Conservation (phyloP, 2,329 filamentous ascomycete genomes). For the Phyllosticta ampelicida region DNA sequence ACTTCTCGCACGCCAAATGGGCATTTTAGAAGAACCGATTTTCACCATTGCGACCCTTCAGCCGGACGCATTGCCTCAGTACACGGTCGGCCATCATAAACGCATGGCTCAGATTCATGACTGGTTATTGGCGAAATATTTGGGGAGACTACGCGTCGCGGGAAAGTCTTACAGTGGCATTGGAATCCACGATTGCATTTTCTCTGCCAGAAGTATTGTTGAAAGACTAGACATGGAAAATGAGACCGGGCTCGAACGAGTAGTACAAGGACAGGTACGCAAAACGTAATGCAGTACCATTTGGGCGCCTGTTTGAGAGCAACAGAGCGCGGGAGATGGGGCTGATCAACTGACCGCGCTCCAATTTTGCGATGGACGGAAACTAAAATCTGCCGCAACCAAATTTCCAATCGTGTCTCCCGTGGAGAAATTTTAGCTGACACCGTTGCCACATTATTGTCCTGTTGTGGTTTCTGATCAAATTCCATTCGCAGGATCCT, state of each 20-base stretch:
- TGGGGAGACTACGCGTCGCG: slow-evolving; percentile 53
- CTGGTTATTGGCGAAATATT: slow-evolving; percentile 46
- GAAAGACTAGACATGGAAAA: neutral
- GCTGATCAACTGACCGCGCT: no score
- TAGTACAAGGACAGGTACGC: neutral
- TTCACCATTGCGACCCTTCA: slow-evolving; percentile 51
- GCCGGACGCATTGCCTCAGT: slow-evolving; percentile 79
- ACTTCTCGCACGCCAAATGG: slow-evolving; percentile 63
- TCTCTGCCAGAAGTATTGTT: neutral
- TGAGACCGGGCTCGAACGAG: neutral
- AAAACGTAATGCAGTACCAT: no score
- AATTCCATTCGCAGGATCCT: no score
- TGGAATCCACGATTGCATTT: slow-evolving; percentile 41
- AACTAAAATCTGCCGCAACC: no score
- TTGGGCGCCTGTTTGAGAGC: no score
- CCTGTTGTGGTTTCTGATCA: no score
- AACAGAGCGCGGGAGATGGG: no score
- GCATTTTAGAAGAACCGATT: slow-evolving; percentile 52
- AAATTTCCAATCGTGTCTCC: no score
- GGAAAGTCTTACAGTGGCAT: slow-evolving; percentile 38
- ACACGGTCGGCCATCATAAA: slow-evolving; percentile 63
- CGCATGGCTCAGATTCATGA: slow-evolving; percentile 48
- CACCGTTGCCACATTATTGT: no score
- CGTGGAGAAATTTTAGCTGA: no score
- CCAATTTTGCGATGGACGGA: neutral